Evolutionary conservation across 495 filamentous ascomycete species (phyloP).

Genomic region (Hypomontagnella monticulosa): DNA sequence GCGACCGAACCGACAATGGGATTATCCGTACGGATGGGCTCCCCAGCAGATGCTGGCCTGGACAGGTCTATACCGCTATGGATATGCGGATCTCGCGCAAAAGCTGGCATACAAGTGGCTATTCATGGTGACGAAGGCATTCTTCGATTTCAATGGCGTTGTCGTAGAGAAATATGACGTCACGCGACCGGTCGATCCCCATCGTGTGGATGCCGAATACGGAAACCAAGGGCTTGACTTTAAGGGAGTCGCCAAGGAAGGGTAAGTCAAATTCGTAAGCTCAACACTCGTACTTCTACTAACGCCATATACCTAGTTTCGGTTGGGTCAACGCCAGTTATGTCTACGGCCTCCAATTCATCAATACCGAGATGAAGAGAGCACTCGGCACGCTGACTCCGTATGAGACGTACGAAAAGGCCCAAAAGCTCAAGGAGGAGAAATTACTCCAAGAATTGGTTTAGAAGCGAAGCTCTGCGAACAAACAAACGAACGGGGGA

Average conservation of each 20-base stretch:
- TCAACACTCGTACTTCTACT: conserved; percentile 31
- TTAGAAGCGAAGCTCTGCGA: not conserved
- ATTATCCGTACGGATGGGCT: conserved; percentile 97
- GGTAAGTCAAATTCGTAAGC: conserved; percentile 67
- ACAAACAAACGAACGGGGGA: not conserved
- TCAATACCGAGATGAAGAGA: conserved; percentile 84
- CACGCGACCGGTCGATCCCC: conserved; percentile 84
- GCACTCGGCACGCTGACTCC: conserved; percentile 85
- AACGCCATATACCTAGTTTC: conserved; percentile 70
- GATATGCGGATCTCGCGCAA: conserved; percentile 88
- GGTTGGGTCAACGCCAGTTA: conserved; percentile 99
- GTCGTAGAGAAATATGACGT: conserved; percentile 99
- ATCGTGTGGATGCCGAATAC: conserved; percentile 94
- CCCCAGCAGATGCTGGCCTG: conserved; percentile 98
- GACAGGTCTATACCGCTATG: conserved; percentile 89
- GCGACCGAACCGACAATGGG: conserved; percentile 94
- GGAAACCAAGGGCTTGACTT: conserved; percentile 95
- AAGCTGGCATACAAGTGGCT: conserved; percentile 93
- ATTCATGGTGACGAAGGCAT: conserved; percentile 96
- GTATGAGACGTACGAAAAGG: conserved; percentile 76
- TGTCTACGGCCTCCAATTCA: conserved; percentile 84
- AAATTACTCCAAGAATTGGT: conserved; percentile 53
- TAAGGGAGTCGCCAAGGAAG: conserved; percentile 92
- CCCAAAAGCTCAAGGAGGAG: conserved; percentile 55
- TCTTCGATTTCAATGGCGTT: conserved; percentile 96